Evolutionary conservation across 1,284 basidiomycete species (phyloP), one percentile per base, ranked within the genome.

Genomic region (Spongiforma sp.): DNA sequence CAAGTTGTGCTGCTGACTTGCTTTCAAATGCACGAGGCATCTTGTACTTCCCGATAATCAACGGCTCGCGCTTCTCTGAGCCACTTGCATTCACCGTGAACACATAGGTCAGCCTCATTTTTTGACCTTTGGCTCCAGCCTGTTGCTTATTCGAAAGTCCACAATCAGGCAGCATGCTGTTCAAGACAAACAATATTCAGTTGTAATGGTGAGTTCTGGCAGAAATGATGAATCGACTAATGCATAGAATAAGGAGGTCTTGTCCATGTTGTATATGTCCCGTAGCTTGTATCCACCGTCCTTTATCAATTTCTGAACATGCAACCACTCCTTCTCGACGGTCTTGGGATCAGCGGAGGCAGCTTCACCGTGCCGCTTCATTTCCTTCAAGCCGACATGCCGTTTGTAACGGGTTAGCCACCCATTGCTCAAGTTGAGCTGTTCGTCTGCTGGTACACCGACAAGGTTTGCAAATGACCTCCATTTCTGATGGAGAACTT

Each of bases 281-380:
- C 17, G 28, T 15, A 52, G 48, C 28, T 32, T 8, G 11, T 52
- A 52, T 8, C 28, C 10, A 1, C 17, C 14, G 5, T 52, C 17
- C 17, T 21, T 5, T 19, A 52, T 52, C 2, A 52, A 1, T 28
- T 50, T 28, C 17, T 52, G 28, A 19, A 52, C 10, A 30, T 10
- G 9, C 7, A 12, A 28, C 12, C 15, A 10, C 9, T 70, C 66
- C 6, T 61, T 63, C 1, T 61, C 30, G 10, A 65, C 41, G 15
- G 41, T 62, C 0, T 57, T 39, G 0, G 19, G 0, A 4, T 24
- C 0, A 26, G 24, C 57, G 7, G 62, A 71, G 0, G 52, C 64
- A 21, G 60, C 69, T 17, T 71, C 55, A 24, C 67, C 52, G 58
- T 71, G 56, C 0, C 5, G 0, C 5, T 62, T 69, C 1, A 65